A percentile compares a stretch with the other conserved stretches of the same genome.
Evolutionary conservation across 805 yeast species (phyloP).

Genomic region (Lachancea sp.): DNA sequence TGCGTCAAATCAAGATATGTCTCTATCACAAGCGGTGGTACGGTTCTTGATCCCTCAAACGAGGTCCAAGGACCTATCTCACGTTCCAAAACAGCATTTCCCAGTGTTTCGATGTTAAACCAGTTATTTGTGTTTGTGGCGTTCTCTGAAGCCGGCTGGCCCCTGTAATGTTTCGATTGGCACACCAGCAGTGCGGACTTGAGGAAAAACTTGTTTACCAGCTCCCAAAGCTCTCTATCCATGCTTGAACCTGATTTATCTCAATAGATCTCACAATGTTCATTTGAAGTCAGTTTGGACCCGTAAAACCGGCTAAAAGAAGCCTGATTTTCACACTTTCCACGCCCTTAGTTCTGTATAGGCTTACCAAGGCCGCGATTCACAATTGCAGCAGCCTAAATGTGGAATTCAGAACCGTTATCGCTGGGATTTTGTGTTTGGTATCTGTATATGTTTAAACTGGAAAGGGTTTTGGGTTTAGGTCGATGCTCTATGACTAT

Average conservation of each 20-base stretch:
- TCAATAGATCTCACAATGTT: background rate
- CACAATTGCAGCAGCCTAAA: background rate
- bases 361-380: background rate
- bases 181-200: slow-evolving; percentile 55
- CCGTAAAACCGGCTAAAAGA: background rate
- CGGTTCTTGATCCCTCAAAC: slow-evolving; percentile 36
- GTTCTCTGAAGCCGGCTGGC: slow-evolving; percentile 15
- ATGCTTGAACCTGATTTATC: slow-evolving; percentile 5
- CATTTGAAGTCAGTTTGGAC: background rate
- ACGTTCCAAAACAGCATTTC: slow-evolving; percentile 5
- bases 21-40: slow-evolving; percentile 84
- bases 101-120: slow-evolving; percentile 12
- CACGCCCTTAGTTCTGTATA: background rate
- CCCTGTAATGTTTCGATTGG: slow-evolving; percentile 36
- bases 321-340: background rate
- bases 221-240: slow-evolving; percentile 27
- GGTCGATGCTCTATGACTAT: too few species aligned
- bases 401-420: background rate
- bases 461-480: too few species aligned
- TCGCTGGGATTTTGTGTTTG: background rate
- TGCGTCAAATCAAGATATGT: slow-evolving; percentile 64
- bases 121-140: slow-evolving; percentile 16
- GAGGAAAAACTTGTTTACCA: slow-evolving; percentile 55
- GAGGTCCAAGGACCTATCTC: slow-evolving; percentile 58
- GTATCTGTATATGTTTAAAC: too few species aligned